Evolutionary conservation across 257 asterid genomes (phyloP), one percentile per base, ranked within the genome.

Genomic region (Solanum chmielewskii): DNA sequence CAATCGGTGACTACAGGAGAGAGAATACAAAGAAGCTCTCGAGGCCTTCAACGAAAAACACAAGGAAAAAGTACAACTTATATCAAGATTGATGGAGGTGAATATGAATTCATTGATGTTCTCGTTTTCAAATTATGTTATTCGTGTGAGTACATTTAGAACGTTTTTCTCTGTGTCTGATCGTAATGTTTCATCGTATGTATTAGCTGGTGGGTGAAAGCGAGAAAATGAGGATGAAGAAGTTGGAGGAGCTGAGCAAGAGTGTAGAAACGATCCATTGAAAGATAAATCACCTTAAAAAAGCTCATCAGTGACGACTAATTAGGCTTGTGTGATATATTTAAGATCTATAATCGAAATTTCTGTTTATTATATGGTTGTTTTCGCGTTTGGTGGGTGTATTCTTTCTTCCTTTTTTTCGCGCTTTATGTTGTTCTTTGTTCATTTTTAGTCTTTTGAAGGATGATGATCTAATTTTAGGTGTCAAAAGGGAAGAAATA

Each of bases 181-280:
- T 16, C 6, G 2, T 20, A 62, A 2, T 23, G 14, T 29, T 42
- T 23, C 78, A 27, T 80, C n/a, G 25, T 47, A 15, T 62, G 39
- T 83, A 37, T 92, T 91, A 93, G 96, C 85, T 93, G 94, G 93
- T 92, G 31, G 87, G 88, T 1, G 94, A 93, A 83, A 93, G 96
- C 20, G 96, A 93, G 91, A 92, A 87, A 64, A 7, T 91, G 89
- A 92, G 96, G 82, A 85, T 93, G 86, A 91, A 90, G 90, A 92
- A 93, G 83, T 84, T 93, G 91, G 96, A 93, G 83, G 96, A 93
- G 87, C 91, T 93, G 47, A 91, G 93, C 95, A 93, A 92, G 89
- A 92, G 90, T 82, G 88, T 93, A 70, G 92, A 92, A 83, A 73
- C 87, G 23, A 69, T 86, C 10, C 86, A 20, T 5, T 69, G 77